Conservation (phyloP, 2,329 filamentous ascomycete species). For the Hysterium pulicare region DNA sequence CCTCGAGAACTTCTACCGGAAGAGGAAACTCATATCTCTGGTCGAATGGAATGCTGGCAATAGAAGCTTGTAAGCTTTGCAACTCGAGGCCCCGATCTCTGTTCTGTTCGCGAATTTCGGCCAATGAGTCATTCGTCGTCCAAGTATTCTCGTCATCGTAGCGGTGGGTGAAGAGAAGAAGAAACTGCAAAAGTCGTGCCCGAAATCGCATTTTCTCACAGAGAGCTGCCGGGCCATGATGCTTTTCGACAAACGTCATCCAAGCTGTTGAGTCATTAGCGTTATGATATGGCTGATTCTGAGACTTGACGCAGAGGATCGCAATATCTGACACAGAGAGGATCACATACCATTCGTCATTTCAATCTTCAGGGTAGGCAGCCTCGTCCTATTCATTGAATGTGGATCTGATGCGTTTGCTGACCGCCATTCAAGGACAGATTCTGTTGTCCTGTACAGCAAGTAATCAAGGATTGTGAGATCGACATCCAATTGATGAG, state of each 20-base stretch:
- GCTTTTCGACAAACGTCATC: constrained; percentile 41
- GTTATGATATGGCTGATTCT: too few relatives aligned
- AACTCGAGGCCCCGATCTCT: constrained; percentile 26
- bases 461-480: constrained; percentile 57
- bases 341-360: neutral
- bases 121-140: constrained; percentile 34
- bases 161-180: constrained; percentile 43
- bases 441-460: constrained; percentile 44
- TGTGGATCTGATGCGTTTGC: constrained; percentile 22
- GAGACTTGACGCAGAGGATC: too few relatives aligned
- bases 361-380: neutral
- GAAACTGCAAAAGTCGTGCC: constrained; percentile 47
- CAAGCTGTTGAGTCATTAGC: constrained; percentile 46
- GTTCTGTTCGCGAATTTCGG: constrained; percentile 36
- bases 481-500: constrained; percentile 49
- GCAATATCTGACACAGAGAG: too few relatives aligned
- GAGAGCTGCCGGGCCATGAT: constrained; percentile 34
- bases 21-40: constrained; percentile 25
- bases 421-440: constrained; percentile 38
- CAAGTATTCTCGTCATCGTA: constrained; percentile 37
- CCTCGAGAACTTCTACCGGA: constrained; percentile 20
- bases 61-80: constrained; percentile 20
- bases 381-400: too few relatives aligned
- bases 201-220: constrained; percentile 46
- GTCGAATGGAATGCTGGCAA: constrained; percentile 22